A percentile compares a stretch with the other conserved stretches of the same genome.
Conservation (phyloP, 2,329 filamentous ascomycete genomes). For the Thelonectria blattea region DNA sequence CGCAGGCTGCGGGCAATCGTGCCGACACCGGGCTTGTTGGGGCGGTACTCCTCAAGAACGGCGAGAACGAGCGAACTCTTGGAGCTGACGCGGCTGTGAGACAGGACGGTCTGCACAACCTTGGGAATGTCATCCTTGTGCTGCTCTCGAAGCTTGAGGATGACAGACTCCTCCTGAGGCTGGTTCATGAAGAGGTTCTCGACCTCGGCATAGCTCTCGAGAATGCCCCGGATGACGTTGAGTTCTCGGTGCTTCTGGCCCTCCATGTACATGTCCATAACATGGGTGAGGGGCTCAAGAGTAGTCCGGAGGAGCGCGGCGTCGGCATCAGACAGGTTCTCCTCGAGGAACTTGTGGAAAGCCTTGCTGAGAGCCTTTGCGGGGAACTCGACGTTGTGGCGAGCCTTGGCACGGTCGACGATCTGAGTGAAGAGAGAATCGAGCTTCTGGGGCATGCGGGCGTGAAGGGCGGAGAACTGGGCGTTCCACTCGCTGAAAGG, state of each 20-base stretch:
- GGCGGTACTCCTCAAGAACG: conserved; percentile 91
- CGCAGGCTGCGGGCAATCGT: conserved; percentile 90
- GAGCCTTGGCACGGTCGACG: conserved; percentile 79
- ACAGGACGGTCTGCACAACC: conserved; percentile 88
- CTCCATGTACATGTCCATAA: conserved; percentile 82
- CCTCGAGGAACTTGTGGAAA: conserved; percentile 86
- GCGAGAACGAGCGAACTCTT: conserved; percentile 95
- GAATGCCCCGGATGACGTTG: conserved; percentile 76
- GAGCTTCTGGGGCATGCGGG: conserved; percentile 94
- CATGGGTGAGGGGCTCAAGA: conserved; percentile 75
- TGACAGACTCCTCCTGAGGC: conserved; percentile 90
- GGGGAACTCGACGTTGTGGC: conserved; percentile 82
- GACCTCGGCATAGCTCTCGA: conserved; percentile 81
- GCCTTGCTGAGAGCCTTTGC: conserved; percentile 86
- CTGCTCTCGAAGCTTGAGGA: conserved; percentile 92
- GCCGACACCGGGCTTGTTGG: conserved; percentile 89
- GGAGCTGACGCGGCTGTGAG: conserved; percentile 87
- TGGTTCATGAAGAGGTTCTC: conserved; percentile 89
- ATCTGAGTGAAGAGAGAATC: conserved; percentile 82
- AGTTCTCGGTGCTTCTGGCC: conserved; percentile 93
- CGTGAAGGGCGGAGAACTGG: conserved; percentile 94
- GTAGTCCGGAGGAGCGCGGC: conserved; percentile 74
- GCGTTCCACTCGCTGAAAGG: conserved; percentile 97
- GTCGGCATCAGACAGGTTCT: conserved; percentile 77
- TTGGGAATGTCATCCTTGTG: conserved; percentile 90